phyloP scores from a whole-genome alignment of 805 yeast species.

The Starmerella bombi region DNA sequence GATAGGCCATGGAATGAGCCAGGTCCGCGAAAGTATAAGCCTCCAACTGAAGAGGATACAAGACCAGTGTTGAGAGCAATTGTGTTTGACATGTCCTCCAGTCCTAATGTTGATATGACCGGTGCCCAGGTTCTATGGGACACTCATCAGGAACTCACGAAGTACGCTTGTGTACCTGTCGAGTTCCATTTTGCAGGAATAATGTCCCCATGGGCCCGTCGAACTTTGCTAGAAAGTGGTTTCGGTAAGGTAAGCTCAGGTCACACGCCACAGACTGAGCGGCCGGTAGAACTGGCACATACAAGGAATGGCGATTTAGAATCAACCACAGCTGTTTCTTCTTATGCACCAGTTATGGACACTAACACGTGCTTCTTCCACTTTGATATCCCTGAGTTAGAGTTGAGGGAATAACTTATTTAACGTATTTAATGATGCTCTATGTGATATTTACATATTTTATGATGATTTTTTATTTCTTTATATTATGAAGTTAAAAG shows the following conservation, averaged over 20 bases:
- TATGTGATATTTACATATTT: background rate
- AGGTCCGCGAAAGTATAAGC: conserved; percentile 37
- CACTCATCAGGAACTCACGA: conserved; percentile 54
- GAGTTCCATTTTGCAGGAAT: conserved; percentile 85
- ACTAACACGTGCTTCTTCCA: conserved; percentile 70
- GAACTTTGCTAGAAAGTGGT: conserved; percentile 56
- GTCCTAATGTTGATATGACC: conserved; percentile 64
- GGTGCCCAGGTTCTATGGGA: conserved; percentile 69
- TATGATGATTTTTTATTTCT: background rate
- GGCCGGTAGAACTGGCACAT: conserved; percentile 12
- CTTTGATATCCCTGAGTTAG: conserved; percentile 50
- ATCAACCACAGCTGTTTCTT: conserved; percentile 24
- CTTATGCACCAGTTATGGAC: conserved; percentile 41
- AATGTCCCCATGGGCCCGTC: conserved; percentile 72
- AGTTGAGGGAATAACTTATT: conserved; percentile 7
- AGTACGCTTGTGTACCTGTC: conserved; percentile 66
- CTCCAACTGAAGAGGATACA: conserved; percentile 30
- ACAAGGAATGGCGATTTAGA: background rate
- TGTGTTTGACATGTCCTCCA: conserved; percentile 71
- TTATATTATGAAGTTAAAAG: no score
- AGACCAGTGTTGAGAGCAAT: conserved; percentile 60
- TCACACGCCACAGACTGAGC: conserved; percentile 11
- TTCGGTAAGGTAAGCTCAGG: conserved; percentile 31
- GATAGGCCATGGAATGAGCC: conserved; percentile 88
- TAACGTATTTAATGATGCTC: background rate